Evolutionary conservation across 805 yeast genomes (phyloP).

Genomic region (Candida argentea): DNA sequence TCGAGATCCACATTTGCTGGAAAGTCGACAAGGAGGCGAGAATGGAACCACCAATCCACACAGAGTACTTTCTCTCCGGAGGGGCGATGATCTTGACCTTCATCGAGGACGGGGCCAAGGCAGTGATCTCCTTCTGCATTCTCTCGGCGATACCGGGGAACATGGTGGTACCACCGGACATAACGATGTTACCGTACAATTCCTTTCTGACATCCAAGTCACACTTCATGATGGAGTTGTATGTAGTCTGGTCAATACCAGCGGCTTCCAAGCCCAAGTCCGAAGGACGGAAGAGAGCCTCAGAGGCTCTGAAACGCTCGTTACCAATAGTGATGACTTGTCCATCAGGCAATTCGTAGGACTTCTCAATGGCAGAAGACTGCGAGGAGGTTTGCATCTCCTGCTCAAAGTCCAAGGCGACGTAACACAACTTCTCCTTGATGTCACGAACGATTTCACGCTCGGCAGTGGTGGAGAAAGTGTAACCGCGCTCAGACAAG

Average conservation of each 20-base stretch:
- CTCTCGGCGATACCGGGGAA: slow-evolving; percentile 99
- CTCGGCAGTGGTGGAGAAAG: slow-evolving; percentile 98
- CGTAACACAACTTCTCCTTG: slow-evolving; percentile 98
- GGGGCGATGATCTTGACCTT: slow-evolving; percentile 99
- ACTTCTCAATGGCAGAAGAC: slow-evolving; percentile 95
- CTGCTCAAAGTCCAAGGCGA: slow-evolving; percentile 98
- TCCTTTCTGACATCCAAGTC: slow-evolving; percentile 99
- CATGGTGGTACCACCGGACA: slow-evolving; percentile 99
- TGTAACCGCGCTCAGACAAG: slow-evolving; percentile 96
- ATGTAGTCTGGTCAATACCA: slow-evolving; percentile 98
- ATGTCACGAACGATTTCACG: slow-evolving; percentile 92
- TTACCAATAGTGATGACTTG: slow-evolving; percentile 99
- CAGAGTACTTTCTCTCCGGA: slow-evolving; percentile 98
- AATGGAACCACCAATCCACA: slow-evolving; percentile 99
- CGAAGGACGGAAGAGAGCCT: slow-evolving; percentile 98
- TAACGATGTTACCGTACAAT: slow-evolving; percentile 97
- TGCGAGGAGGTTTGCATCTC: slow-evolving; percentile 99
- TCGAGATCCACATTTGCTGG: slow-evolving; percentile 99
- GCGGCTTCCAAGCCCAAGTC: slow-evolving; percentile 86
- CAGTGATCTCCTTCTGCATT: slow-evolving; percentile 99
- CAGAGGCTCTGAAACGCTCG: slow-evolving; percentile 99
- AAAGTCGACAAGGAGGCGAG: slow-evolving; percentile 97
- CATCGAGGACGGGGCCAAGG: slow-evolving; percentile 99
- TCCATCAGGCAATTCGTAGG: slow-evolving; percentile 99
- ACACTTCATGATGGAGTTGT: slow-evolving; percentile 94